Evolutionary conservation across 164 flowering plant genomes (phyloP).

Genomic region (Houttuynia cordata): DNA sequence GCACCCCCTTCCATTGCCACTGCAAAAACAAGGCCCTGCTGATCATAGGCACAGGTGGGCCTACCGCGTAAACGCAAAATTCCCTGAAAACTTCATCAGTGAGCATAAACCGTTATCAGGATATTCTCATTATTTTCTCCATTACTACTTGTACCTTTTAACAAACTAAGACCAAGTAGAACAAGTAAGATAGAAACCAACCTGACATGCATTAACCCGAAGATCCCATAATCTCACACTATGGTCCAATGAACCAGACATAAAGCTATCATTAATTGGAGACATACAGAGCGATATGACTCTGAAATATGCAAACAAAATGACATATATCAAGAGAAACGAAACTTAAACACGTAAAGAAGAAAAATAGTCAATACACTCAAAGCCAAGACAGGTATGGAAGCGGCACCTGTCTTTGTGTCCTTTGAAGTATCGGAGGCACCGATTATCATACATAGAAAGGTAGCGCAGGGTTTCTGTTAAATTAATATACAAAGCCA

Average conservation of each 20-base stretch:
- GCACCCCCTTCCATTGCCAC: conserved; percentile 99
- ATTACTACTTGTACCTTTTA: background rate
- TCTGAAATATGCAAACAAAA: conserved; percentile 23
- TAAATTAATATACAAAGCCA: conserved; percentile 6
- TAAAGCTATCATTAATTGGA: conserved; percentile 94
- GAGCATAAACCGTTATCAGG: conserved; percentile 20
- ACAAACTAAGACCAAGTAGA: background rate
- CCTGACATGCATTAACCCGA: conserved; percentile 99
- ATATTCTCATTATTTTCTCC: background rate
- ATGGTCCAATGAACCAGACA: conserved; percentile 98
- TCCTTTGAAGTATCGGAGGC: conserved; percentile 97
- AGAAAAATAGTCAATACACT: background rate
- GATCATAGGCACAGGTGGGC: conserved; percentile 95
- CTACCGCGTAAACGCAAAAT: conserved; percentile 82
- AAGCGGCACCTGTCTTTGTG: conserved; percentile 75
- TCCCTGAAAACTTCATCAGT: conserved; percentile 76
- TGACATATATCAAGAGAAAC: background rate
- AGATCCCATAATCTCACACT: conserved; percentile 96
- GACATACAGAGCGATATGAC: conserved; percentile 97
- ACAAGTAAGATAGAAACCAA: conserved; percentile 18
- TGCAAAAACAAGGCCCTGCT: conserved; percentile 98
- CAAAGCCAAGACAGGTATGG: background rate
- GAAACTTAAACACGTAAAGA: too few species aligned
- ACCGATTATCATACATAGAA: conserved; percentile 92
- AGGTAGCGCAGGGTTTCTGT: conserved; percentile 85